Base-by-base conservation (phyloP, 768 basidiomycete genomes). In the Rhodotorula paludigena region DNA sequence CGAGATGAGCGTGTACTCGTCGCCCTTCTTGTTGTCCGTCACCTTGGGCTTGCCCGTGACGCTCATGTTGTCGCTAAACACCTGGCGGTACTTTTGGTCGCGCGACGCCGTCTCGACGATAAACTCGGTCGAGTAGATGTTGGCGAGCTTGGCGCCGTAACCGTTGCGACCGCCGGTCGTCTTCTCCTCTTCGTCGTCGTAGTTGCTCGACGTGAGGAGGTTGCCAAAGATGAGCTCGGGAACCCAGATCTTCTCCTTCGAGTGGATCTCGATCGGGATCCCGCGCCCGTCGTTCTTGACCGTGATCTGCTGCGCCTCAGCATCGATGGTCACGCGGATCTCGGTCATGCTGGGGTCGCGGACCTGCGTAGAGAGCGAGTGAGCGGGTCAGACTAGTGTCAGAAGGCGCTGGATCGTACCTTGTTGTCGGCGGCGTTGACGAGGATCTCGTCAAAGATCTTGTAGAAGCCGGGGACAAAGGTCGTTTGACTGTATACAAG, bases 401-500 rank as follows among this genome's bases (percentile, higher is more conserved):
- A 18, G 41, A 9, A 39, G 45, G 41, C 33, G 28, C 3, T 1
- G 35, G 33, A 15, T 78, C 82, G 63, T 70, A 90, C 94, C 87
- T 99, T 99, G 81, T 98, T 96, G 78, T 99, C 96, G 7, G 96
- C 96, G 30, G 96, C 96, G 78, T 99, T 99, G 74, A 99, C 96
- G 5, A 99, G 82, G 75, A 99, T 99, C 80, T 99, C 96, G 76
- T 99, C 96, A 21, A 99, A 88, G 75, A 99, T 99, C 83, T 99
- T 99, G 85, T 93, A 92, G 79, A 99, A 94, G 60, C 93, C 96
- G 0, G 96, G 96, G 4, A 97, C 93, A 76, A 88, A 99, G 74
- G 85, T 89, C 38, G 79, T 80, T 16, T 79, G 75, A 30, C 82
- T 81, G 63, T 10, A 5, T 28, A 2, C 32, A 3, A 25, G 20